Base-by-base conservation (phyloP, 1,284 basidiomycete species). In the Cutaneotrichosporon spelunceum region DNA sequence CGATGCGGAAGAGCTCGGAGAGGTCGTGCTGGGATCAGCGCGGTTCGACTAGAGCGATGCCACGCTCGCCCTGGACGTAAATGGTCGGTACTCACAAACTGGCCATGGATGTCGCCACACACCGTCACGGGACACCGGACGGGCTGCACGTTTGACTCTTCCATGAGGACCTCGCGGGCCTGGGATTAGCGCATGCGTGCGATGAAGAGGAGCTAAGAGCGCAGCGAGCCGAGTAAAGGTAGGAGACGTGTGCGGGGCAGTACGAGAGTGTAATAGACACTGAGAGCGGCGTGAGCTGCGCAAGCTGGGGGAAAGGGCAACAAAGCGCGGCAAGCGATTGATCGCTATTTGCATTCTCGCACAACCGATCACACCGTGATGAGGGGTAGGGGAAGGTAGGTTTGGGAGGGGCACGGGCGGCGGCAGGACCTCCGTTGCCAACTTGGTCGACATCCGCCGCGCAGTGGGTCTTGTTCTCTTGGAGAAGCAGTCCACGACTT, bases 1-100 rank as follows among this genome's bases (percentile, higher is more conserved):
- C 95, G 78, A 99, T 99, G 60, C 94, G 89, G 83, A 99, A 99
- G 52, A 99, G 88, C 80, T 99, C 96, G 64, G 93, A 96, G 60
- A 99, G 88, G 83, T 99, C 96, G 81, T 98, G 94, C 94, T 98
- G 78, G 42, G 36, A 50, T 57, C 30, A 57, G 52, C 27, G 45
- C 24, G 4, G 23, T 7, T 11, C 24, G 11, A 10, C 10, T 24
- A 13, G 47, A 27, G 47, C 47, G 47, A 24, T 6, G 45, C 3
- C 29, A 11, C 52, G 52, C 10, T 7, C 53, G 44, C 21, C 11
- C 23, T n/a, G 24, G 7, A 14, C 39, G 39, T 19, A 19, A 19
- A 42, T n/a, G 39, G 39, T n/a, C 8, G 39, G 19, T 44, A 90
- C 93, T 83, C 80, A 98, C 94, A 81, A 99, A 99, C 87, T 99